Evolutionary conservation across 2,329 filamentous ascomycete species (phyloP).

Genomic region (Madurella fahalii): DNA sequence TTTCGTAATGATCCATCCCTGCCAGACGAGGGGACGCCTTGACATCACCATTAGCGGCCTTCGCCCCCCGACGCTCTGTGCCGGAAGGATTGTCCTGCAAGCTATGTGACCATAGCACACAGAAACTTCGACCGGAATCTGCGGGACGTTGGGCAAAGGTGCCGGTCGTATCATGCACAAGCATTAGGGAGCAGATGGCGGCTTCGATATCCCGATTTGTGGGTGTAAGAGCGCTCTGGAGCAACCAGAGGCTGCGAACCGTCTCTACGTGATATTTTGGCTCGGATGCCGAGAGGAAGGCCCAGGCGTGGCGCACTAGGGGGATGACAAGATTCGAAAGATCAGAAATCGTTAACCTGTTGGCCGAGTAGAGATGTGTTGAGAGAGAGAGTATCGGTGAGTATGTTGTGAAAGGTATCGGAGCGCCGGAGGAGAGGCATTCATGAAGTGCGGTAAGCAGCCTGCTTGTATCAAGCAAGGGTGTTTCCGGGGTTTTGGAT

Average conservation of each 20-base stretch:
- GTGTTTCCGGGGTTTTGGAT: conserved; percentile 46
- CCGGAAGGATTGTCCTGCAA: conserved; percentile 53
- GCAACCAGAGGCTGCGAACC: conserved; percentile 77
- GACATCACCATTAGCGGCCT: conserved; percentile 37
- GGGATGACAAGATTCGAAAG: conserved; percentile 61
- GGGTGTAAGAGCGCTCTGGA: conserved; percentile 68
- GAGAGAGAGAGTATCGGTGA: conserved; percentile 56
- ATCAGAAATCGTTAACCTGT: conserved; percentile 48
- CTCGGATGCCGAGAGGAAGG: conserved; percentile 71
- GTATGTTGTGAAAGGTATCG: conserved; percentile 51
- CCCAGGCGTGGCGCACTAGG: conserved; percentile 72
- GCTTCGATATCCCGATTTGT: conserved; percentile 74
- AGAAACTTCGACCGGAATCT: conserved; percentile 66
- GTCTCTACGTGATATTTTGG: conserved; percentile 95
- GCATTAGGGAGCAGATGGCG: conserved; percentile 66
- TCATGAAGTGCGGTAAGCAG: conserved; percentile 49
- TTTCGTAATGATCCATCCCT: conserved; percentile 60
- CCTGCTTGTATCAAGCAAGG: conserved; percentile 42
- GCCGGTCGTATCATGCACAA: conserved; percentile 47
- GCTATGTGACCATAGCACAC: conserved; percentile 78
- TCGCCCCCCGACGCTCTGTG: conserved; percentile 47
- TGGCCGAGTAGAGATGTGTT: conserved; percentile 52
- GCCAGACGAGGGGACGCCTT: conserved; percentile 41
- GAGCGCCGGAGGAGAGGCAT: conserved; percentile 38
- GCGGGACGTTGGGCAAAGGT: conserved; percentile 46